These are phyloP conservation scores for Plasmodium coatneyi DNA, from an alignment of 169 alveolate genomes.

Conservation along the genomic window DNA sequence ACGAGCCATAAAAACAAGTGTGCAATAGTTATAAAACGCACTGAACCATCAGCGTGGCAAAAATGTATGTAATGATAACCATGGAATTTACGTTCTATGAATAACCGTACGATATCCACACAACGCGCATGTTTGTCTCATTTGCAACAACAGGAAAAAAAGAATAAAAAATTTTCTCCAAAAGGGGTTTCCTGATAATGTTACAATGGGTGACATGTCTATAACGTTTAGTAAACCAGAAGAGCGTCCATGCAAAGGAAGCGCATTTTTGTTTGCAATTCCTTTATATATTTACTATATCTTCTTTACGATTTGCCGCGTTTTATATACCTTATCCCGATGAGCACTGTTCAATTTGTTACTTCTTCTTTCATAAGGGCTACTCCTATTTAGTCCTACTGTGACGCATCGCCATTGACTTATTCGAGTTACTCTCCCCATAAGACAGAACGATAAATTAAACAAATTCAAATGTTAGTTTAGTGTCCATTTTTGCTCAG, in stretches of 20 bases:
- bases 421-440: not conserved
- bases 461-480: not conserved
- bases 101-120: not conserved
- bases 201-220: not conserved
- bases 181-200: not conserved
- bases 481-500: not conserved
- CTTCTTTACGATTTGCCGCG: not conserved
- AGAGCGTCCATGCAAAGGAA: not conserved
- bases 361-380: not conserved
- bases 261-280: not conserved
- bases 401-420: not conserved
- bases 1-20: not conserved
- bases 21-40: not conserved
- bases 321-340: not conserved
- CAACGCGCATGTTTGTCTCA: not conserved
- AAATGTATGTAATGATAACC: not conserved
- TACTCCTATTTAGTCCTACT: not conserved
- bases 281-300: not conserved
- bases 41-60: not conserved
- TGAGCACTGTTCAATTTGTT: not conserved
- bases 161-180: not conserved
- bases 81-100: not conserved
- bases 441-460: not conserved
- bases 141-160: not conserved
- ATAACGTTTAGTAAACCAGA: not conserved